Evolutionary conservation across 768 basidiomycete genomes (phyloP), one percentile per base, ranked within the genome.

Genomic region (Hericium coralloides): DNA sequence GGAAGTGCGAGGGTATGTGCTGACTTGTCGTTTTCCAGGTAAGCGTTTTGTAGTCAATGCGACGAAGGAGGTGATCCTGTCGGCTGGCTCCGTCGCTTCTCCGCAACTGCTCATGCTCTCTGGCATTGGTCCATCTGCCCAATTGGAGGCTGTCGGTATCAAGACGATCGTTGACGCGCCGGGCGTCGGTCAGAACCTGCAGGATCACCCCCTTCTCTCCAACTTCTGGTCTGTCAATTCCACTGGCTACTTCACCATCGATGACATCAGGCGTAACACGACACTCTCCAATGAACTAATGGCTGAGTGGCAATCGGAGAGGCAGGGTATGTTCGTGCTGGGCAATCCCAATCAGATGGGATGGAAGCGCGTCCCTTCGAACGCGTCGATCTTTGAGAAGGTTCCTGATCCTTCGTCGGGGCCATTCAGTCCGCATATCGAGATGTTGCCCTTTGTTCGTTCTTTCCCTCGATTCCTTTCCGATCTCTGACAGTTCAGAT

Each of bases 121-220:
- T 4, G 72, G 72, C 14, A 72, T 73, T 50, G 71, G 72, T 14
- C 66, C 71, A 52, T n/a, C 39, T 5, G 41, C 59, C 1, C 66
- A 70, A 3, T 63, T 73, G 4, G 45, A 41, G 10, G 18, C 63
- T 22, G 49, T 66, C 26, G 68, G 68, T 4, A 70, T 72, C 55
- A 51, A 65, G 41, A 31, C 71, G 6, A 41, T 71, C 20, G 64
- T 72, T 3, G 37, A 72, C 55, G 60, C 71, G 20, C 72, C 74
- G 0, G 70, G 70, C 4, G 73, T 75, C 23, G 73, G 74, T 20
- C 61, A 45, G 15, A 73, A 74, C 56, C 62, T 74, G 12, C 71
- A 73, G 63, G 73, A 73, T 63, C 56, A 60, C 54, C 6, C 47
- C 18, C 4, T 26, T n/a, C 14, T 51, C 48, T 58, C 43, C n/a